Conservation (phyloP, 805 yeast genomes). For the Myxozyma kluyveri region DNA sequence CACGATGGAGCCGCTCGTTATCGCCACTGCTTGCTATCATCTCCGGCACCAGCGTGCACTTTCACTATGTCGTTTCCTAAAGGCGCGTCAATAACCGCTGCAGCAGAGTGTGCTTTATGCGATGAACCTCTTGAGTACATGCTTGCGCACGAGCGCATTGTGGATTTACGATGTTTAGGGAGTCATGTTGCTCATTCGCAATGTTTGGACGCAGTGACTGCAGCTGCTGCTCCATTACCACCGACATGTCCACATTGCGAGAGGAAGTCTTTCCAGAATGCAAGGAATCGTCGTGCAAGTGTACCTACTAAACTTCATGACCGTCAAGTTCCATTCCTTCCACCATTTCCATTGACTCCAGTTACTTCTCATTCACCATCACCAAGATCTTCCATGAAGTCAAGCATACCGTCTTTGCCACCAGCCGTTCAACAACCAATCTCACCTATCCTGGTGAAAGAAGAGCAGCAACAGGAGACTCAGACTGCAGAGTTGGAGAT, state of each 20-base stretch:
- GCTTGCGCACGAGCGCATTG: constrained; percentile 28
- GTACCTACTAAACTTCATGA: no score
- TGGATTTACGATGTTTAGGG: constrained; percentile 23
- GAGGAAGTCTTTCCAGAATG: neutral
- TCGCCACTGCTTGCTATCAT: neutral
- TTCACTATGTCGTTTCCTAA: neutral
- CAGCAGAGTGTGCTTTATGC: constrained; percentile 24
- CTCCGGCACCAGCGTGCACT: neutral
- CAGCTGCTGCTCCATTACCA: neutral
- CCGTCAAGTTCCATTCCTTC: no score
- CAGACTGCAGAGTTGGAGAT: neutral
- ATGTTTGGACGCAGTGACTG: constrained; percentile 18
- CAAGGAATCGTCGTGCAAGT: neutral
- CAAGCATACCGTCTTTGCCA: no score
- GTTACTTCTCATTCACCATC: no score
- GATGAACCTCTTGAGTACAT: constrained; percentile 27
- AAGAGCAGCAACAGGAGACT: neutral
- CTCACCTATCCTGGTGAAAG: no score
- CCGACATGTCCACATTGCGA: neutral
- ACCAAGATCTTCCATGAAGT: no score
- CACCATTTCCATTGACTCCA: no score
- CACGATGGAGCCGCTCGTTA: neutral
- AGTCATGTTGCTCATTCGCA: constrained; percentile 28
- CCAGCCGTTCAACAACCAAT: no score
- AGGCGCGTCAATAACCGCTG: neutral